phyloP scores from a whole-genome alignment of 805 yeast genomes.

The Scheffersomyces lignosus region DNA sequence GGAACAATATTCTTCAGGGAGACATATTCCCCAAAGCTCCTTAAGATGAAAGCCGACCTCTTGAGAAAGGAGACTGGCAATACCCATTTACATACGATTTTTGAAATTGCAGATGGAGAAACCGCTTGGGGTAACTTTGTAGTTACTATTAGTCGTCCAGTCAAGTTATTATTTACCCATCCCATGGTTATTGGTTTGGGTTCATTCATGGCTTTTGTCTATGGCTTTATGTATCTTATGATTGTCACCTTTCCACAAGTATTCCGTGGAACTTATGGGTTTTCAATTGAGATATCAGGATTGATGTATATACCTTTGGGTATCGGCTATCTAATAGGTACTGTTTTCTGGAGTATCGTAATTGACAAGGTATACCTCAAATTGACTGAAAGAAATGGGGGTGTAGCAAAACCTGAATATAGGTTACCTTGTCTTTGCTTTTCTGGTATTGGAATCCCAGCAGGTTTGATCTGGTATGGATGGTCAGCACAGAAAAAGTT shows the following conservation, averaged over 20 bases:
- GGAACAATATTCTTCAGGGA: slow-evolving; percentile 33
- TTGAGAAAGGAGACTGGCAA: slow-evolving; percentile 37
- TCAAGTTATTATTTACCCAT: slow-evolving; percentile 31
- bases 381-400: slow-evolving; percentile 27
- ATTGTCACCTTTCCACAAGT: slow-evolving; percentile 39
- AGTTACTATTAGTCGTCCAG: slow-evolving; percentile 30
- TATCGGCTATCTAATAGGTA: slow-evolving; percentile 34
- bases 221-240: slow-evolving; percentile 44
- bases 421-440: slow-evolving; percentile 37
- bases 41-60: slow-evolving; percentile 24
- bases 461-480: slow-evolving; percentile 41
- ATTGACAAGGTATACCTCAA: slow-evolving; percentile 25
- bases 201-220: slow-evolving; percentile 41
- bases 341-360: slow-evolving; percentile 28
- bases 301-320: slow-evolving; percentile 43
- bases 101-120: slow-evolving; percentile 34
- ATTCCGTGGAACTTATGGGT: slow-evolving; percentile 31
- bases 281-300: slow-evolving; percentile 29
- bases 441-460: slow-evolving; percentile 32
- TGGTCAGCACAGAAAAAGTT: slow-evolving; percentile 38
- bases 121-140: slow-evolving; percentile 20
- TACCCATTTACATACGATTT: slow-evolving; percentile 36
- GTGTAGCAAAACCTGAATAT: slow-evolving; percentile 37
- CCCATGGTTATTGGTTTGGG: slow-evolving; percentile 43
- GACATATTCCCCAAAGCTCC: slow-evolving; percentile 37